Conservation (phyloP, 2,329 filamentous ascomycete genomes). For the Cladosporium sp. region DNA sequence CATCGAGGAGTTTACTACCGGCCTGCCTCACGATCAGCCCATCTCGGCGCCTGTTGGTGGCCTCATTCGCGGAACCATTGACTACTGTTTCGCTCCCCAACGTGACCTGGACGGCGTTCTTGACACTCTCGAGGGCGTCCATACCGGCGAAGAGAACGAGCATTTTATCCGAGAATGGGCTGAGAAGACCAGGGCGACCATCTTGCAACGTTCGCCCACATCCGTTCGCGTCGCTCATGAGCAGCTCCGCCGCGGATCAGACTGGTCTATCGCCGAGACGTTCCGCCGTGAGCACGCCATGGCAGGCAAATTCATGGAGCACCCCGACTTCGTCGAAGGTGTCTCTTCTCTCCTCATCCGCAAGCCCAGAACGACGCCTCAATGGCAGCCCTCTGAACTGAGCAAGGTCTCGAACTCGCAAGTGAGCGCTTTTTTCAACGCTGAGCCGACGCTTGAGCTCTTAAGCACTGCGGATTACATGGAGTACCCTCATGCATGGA, state of each 20-base stretch:
- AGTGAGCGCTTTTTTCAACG: slow-evolving; percentile 64
- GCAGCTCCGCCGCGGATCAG: slow-evolving; percentile 69
- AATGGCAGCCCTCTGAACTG: slow-evolving; percentile 71
- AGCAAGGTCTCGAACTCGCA: slow-evolving; percentile 55
- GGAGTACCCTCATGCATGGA: slow-evolving; percentile 64
- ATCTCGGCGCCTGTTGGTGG: slow-evolving; percentile 49
- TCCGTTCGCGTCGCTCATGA: slow-evolving; percentile 76
- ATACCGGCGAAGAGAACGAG: slow-evolving; percentile 26
- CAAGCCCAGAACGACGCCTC: slow-evolving; percentile 58
- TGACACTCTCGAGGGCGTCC: slow-evolving; percentile 49
- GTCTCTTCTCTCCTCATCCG: slow-evolving; percentile 74
- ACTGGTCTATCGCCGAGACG: slow-evolving; percentile 76
- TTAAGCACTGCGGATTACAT: slow-evolving; percentile 51
- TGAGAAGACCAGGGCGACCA: slow-evolving; percentile 64
- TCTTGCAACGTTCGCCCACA: slow-evolving; percentile 75
- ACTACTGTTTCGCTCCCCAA: slow-evolving; percentile 50
- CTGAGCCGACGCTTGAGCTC: slow-evolving; percentile 51
- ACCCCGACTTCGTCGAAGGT: slow-evolving; percentile 86
- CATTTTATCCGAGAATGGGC: slow-evolving; percentile 63
- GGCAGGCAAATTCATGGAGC: slow-evolving; percentile 79
- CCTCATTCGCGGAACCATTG: slow-evolving; percentile 69
- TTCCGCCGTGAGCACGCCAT: slow-evolving; percentile 84
- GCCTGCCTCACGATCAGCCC: slow-evolving; percentile 65
- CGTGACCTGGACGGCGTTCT: slow-evolving; percentile 65
- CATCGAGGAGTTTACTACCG: slow-evolving; percentile 85